Evolutionary conservation across 495 filamentous ascomycete species (phyloP).

Genomic region (Pseudevernia furfuracea): DNA sequence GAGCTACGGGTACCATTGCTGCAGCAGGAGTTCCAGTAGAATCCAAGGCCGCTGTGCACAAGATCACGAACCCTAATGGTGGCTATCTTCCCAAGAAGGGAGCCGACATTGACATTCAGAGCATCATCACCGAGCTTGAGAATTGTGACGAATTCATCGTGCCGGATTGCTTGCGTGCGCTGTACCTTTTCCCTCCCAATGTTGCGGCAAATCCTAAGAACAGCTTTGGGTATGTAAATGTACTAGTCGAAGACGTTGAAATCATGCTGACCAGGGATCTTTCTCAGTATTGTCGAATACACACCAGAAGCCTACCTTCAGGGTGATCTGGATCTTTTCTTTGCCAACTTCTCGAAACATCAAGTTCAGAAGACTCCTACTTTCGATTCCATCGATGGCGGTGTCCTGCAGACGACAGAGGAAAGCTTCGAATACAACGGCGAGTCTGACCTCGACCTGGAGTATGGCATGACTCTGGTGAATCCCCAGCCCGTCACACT

Average conservation of each 20-base stretch:
- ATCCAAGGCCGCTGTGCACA: constrained; percentile 26
- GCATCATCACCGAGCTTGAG: constrained; percentile 26
- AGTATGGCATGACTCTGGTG: constrained; percentile 45
- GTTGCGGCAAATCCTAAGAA: constrained; percentile 36
- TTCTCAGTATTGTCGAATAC: constrained; percentile 39
- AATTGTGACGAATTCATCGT: constrained; percentile 44
- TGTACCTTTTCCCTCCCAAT: constrained; percentile 45
- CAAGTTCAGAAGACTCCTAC: constrained; percentile 40
- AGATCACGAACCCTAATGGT: constrained; percentile 20
- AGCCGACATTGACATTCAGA: constrained; percentile 22
- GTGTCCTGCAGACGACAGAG: constrained; percentile 29
- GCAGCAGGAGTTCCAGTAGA: constrained; percentile 27
- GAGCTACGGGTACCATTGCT: constrained; percentile 15
- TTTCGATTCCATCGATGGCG: constrained; percentile 40
- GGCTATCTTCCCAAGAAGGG: constrained; percentile 31
- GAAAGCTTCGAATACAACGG: constrained; percentile 30
- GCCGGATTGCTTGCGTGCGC: constrained; percentile 45
- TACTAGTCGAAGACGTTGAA: not conserved
- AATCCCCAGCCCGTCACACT: constrained; percentile 53
- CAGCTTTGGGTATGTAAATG: constrained; percentile 35
- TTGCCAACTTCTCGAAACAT: constrained; percentile 40
- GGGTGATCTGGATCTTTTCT: constrained; percentile 54
- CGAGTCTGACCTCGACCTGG: constrained; percentile 48
- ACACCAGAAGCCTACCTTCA: constrained; percentile 38
- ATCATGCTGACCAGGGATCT: not conserved